Evolutionary conservation across 305 asterid genomes (phyloP).

Genomic region (Solanum hybrid): DNA sequence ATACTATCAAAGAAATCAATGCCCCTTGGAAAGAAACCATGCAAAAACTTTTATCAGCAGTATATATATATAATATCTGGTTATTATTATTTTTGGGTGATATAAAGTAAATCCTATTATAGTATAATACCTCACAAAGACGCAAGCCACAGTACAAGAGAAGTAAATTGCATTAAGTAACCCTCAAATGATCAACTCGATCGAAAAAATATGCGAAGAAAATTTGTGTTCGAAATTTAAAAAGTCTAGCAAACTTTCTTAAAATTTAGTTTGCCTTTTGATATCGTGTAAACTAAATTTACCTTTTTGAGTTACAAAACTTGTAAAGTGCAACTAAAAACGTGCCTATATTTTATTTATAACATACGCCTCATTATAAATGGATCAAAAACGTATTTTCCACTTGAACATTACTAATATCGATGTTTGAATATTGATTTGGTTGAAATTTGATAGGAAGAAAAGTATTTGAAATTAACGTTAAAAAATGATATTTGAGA

Average conservation of each 20-base stretch:
- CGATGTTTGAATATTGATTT: too few relatives aligned
- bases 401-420: too few relatives aligned
- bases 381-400: too few relatives aligned
- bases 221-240: background rate
- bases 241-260: background rate
- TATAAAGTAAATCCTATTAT: background rate
- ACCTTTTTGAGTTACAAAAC: too few relatives aligned
- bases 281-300: too few relatives aligned
- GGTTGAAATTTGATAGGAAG: background rate
- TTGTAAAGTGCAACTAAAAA: too few relatives aligned
- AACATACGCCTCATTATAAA: too few relatives aligned
- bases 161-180: too few relatives aligned
- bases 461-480: too few relatives aligned
- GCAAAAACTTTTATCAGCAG: background rate
- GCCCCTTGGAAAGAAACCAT: background rate
- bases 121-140: background rate
- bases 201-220: background rate
- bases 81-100: background rate
- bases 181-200: background rate
- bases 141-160: background rate
- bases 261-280: too few relatives aligned
- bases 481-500: background rate
- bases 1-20: background rate
- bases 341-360: too few relatives aligned
- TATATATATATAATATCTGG: too few relatives aligned